Conservation (phyloP, 768 basidiomycete genomes). For the Lyophyllum atratum region DNA sequence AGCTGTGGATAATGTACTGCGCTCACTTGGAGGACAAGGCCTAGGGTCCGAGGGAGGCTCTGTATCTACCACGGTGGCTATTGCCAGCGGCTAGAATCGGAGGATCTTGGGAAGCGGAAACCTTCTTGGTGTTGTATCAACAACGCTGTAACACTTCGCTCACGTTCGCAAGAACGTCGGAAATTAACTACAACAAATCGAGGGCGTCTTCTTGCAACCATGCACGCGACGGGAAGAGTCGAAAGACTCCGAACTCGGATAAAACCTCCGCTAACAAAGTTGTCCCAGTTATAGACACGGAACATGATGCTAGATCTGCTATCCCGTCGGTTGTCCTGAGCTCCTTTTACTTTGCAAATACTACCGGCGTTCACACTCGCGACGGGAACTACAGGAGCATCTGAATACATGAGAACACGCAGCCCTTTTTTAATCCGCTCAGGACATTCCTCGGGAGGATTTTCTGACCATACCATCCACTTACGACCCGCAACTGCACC, state of each 20-base stretch:
- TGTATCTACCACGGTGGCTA: background rate
- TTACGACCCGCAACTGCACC: background rate
- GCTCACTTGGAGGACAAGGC: slow-evolving; percentile 29
- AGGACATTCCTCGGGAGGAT: background rate
- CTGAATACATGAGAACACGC: background rate
- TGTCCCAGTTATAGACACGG: no score
- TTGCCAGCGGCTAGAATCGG: background rate
- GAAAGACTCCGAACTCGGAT: background rate
- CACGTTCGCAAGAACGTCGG: background rate
- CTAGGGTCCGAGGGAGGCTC: background rate
- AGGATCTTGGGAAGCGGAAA: background rate
- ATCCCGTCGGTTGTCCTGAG: background rate
- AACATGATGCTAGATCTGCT: no score
- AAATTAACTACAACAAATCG: background rate
- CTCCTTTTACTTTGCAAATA: background rate
- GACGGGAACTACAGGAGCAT: background rate
- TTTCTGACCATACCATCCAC: background rate
- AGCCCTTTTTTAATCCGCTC: background rate
- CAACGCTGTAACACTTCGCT: background rate
- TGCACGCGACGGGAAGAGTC: background rate
- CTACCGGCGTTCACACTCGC: background rate
- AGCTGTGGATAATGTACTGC: slow-evolving; percentile 63
- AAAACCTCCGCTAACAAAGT: background rate
- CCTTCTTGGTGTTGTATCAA: background rate
- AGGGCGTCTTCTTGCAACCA: background rate